These are phyloP conservation scores for Penicillium longicatenatum DNA, from an alignment of 495 filamentous ascomycete species.

Conservation along the genomic window DNA sequence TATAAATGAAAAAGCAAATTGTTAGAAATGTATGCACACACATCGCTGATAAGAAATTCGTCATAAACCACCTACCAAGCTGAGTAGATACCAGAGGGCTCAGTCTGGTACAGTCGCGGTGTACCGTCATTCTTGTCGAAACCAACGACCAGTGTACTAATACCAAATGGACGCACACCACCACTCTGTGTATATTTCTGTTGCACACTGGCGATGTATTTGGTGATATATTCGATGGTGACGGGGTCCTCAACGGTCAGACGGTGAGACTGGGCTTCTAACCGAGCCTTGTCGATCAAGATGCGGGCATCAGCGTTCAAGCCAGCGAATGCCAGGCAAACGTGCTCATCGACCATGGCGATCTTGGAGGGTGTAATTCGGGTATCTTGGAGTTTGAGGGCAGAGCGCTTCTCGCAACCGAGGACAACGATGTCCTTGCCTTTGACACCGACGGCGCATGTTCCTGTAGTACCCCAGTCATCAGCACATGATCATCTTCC, in stretches of 20 bases:
- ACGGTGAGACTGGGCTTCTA: constrained; percentile 96
- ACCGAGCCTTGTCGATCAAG: constrained; percentile 92
- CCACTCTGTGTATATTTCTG: constrained; percentile 98
- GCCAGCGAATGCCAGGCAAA: constrained; percentile 94
- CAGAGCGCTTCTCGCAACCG: constrained; percentile 97
- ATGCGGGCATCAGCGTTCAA: constrained; percentile 97
- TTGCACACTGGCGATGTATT: constrained; percentile 96
- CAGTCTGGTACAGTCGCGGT: constrained; percentile 93
- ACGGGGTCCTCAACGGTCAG: constrained; percentile 98
- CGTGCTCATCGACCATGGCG: constrained; percentile 89
- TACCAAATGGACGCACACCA: constrained; percentile 95
- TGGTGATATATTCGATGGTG: constrained; percentile 98
- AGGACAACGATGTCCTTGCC: constrained; percentile 91
- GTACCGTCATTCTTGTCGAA: constrained; percentile 89
- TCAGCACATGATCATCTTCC: constrained; percentile 11
- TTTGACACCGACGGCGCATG: constrained; percentile 97
- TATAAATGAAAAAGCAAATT: constrained; percentile 33
- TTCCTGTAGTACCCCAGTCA: constrained; percentile 57
- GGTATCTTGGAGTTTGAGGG: constrained; percentile 99
- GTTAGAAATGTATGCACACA: constrained; percentile 14
- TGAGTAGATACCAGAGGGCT: constrained; percentile 97
- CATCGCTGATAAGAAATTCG: too few relatives aligned
- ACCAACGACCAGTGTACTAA: constrained; percentile 94
- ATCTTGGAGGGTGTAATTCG: constrained; percentile 99
- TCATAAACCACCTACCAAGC: constrained; percentile 69